Percentiles rank a stretch among this genome's conserved stretches.
phyloP scores from a whole-genome alignment of 106 monocot species.

The Ottelia alismoides region DNA sequence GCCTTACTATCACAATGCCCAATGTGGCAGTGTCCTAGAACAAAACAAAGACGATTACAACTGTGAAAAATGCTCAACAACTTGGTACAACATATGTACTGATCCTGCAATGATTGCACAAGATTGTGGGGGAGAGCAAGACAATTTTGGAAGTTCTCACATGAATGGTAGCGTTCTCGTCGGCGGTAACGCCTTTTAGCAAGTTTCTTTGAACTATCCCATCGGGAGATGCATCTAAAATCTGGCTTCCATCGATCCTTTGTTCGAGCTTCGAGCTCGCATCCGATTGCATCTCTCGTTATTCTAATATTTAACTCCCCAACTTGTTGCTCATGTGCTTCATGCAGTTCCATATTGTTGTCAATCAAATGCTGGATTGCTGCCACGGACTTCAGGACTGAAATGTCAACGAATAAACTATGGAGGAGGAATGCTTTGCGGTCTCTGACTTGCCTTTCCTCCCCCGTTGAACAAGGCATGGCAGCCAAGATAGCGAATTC shows the following conservation, averaged over 20 bases:
- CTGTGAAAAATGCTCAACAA: no score
- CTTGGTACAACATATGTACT: no score
- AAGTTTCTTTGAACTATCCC: constrained; percentile 62
- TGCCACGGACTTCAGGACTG: constrained; percentile 48
- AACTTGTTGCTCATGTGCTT: constrained; percentile 37
- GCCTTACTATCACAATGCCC: constrained; percentile 60
- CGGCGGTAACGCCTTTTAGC: constrained; percentile 82
- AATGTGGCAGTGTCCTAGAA: constrained; percentile 65
- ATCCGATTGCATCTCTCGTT: constrained; percentile 46
- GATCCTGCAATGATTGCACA: no score
- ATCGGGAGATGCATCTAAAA: constrained; percentile 17
- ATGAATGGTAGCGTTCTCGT: constrained; percentile 65
- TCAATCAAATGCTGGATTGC: no score
- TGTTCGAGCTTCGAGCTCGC: constrained; percentile 48
- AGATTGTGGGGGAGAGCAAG: no score
- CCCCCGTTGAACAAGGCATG: constrained; percentile 78
- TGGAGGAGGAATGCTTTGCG: constrained; percentile 86
- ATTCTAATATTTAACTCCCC: constrained; percentile 61
- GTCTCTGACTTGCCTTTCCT: constrained; percentile 67
- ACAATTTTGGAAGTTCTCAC: no score
- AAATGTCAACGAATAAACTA: constrained; percentile 65
- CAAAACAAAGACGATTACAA: no score
- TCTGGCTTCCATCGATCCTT: constrained; percentile 50
- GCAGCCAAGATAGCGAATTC: constrained; percentile 57
- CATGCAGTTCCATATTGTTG: no score